A percentile compares a stretch with the other conserved stretches of the same genome.
These are phyloP conservation scores for Globisporangium irregulare DNA, from an alignment of 352 stramenopile species.

Conservation along the genomic window DNA sequence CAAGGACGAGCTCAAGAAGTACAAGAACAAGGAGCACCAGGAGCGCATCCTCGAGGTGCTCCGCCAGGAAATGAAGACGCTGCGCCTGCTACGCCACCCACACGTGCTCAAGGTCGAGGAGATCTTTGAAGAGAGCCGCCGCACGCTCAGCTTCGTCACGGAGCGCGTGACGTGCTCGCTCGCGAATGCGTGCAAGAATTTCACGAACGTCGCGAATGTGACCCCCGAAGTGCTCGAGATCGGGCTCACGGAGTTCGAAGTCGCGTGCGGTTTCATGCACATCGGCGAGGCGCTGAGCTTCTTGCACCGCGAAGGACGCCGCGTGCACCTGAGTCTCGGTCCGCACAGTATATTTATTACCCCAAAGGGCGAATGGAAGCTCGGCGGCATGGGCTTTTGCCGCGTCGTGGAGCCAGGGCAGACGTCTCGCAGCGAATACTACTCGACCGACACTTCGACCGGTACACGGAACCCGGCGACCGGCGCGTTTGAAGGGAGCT, in stretches of 20 bases:
- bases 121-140: slow-evolving; percentile 85
- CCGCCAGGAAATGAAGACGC: slow-evolving; percentile 86
- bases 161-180: slow-evolving; percentile 89
- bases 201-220: slow-evolving; percentile 82
- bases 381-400: slow-evolving; percentile 89
- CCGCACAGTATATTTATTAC: slow-evolving; percentile 91
- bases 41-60: slow-evolving; percentile 87
- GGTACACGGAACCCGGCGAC: slow-evolving; percentile 51
- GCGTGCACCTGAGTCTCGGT: slow-evolving; percentile 82
- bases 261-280: slow-evolving; percentile 86
- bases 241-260: slow-evolving; percentile 84
- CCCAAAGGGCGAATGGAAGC: slow-evolving; percentile 90
- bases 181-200: slow-evolving; percentile 89
- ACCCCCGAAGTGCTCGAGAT: slow-evolving; percentile 87
- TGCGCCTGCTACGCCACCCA: slow-evolving; percentile 82
- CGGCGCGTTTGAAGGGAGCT: slow-evolving; percentile 57
- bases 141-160: slow-evolving; percentile 88
- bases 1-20: slow-evolving; percentile 80
- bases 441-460: slow-evolving; percentile 53
- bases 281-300: slow-evolving; percentile 89
- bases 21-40: slow-evolving; percentile 84
- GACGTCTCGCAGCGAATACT: slow-evolving; percentile 84
- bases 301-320: slow-evolving; percentile 84
- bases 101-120: slow-evolving; percentile 90
- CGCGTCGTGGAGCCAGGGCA: slow-evolving; percentile 79